Base-by-base conservation (phyloP, 352 stramenopile species). In the Elongisporangium undulatum region DNA sequence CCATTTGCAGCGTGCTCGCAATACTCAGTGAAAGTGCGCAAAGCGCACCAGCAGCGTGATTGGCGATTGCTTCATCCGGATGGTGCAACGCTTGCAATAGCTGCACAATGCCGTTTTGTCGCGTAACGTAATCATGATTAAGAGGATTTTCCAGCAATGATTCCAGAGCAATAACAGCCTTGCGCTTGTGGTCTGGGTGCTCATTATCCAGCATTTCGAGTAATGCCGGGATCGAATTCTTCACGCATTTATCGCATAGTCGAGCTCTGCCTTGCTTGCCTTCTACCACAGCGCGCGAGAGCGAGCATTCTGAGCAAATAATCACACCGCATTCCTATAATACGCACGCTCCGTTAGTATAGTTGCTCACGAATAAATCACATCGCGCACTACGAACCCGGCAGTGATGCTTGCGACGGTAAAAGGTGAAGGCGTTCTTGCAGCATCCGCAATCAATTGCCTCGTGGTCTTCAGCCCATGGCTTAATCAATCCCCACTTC, bases 391-490 rank as follows among this genome's bases (percentile, higher is more conserved):
- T 51, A 67, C 73, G 49, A 78, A 92, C 83, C 59, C 86, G 77
- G 61, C 86, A 95, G 57, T 95, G 86, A 54, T 95, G 86, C 61
- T 90, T 90, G 54, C 86, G 70, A 53, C 78, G 74, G 61, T 91
- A 90, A 24, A 94, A 91, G 2, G 81, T 93, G 56, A 95, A 95
- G n/a, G 63, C 53, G n/a, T 82, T 68, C 49, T 78, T 69, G 63
- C 86, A 95, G 59, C 87, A 93, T 9, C 76, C 71, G 49, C 86
- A 95, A 5, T 79, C 71, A 16, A 85, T 58, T 4, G 82, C 77
- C 57, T 92, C 82, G 45, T 95, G 84, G 57, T 95, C 86, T 63
- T 95, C 86, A n/a, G 82, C 84, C 86, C 86, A 95, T 7, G 86
- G 84, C 45, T 95, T 95, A 61, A 95, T 94, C 10, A 90, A 71